Percentiles rank a stretch among this genome's conserved stretches.
These are phyloP conservation scores for Pouteria campechiana DNA, from an alignment of 179 eudicot genomes.

Conservation along the genomic window DNA sequence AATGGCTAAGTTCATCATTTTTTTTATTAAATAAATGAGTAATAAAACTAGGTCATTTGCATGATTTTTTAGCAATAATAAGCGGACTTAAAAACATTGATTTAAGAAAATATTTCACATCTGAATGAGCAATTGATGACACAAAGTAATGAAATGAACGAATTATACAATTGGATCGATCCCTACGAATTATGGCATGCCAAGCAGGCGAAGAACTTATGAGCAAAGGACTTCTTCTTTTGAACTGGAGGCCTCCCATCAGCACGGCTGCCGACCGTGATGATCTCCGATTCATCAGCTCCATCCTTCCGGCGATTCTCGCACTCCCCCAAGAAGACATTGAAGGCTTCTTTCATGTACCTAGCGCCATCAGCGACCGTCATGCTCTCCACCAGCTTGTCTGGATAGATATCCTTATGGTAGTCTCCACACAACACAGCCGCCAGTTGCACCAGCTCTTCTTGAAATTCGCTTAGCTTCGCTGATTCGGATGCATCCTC, in stretches of 20 bases:
- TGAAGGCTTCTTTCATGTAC: constrained; percentile 31
- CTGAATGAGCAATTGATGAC: no score
- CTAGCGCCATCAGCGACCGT: constrained; percentile 44
- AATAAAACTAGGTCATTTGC: no score
- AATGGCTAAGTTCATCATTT: no score
- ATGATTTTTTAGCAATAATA: no score
- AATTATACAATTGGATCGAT: no score
- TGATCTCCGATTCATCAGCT: constrained; percentile 27
- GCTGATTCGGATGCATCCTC: no score
- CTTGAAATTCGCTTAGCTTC: constrained; percentile 52
- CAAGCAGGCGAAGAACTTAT: constrained; percentile 29
- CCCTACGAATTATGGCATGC: no score
- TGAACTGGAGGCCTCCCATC: constrained; percentile 1
- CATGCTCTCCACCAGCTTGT: constrained; percentile 41
- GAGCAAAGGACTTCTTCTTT: constrained; percentile 10
- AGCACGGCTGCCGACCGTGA: constrained; percentile 4
- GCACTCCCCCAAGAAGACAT: constrained; percentile 34
- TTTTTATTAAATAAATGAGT: no score
- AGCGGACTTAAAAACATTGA: no score
- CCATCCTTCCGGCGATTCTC: constrained; percentile 30
- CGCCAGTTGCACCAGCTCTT: constrained; percentile 49
- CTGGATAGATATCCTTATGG: constrained; percentile 27
- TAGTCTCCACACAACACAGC: constrained; percentile 63
- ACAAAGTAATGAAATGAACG: no score
- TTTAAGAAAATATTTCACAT: no score